These are phyloP conservation scores for Pseudopyrenochaeta lycopersici DNA, from an alignment of 2,329 filamentous ascomycete genomes.

Conservation along the genomic window DNA sequence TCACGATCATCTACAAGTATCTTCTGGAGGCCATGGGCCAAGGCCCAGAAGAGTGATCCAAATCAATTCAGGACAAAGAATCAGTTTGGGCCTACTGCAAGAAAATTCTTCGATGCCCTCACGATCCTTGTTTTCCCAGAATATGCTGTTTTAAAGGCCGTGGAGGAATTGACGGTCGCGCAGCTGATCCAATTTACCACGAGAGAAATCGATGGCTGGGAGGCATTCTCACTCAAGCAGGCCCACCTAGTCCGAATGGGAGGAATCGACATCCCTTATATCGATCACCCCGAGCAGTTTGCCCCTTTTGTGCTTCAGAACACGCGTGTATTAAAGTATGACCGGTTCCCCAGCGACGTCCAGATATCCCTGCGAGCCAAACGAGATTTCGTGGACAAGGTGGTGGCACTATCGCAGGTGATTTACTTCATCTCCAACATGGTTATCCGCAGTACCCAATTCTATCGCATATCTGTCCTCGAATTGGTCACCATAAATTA, in stretches of 20 bases:
- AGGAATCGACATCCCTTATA: background rate
- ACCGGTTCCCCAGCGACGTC: background rate
- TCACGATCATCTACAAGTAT: background rate
- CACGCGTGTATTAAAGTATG: background rate
- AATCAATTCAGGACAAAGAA: background rate
- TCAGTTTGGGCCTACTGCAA: background rate
- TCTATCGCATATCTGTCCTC: background rate
- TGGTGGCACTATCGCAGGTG: background rate
- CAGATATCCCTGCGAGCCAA: background rate
- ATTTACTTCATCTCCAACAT: background rate
- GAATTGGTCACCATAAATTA: background rate
- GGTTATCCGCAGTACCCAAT: background rate
- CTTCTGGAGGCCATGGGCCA: background rate
- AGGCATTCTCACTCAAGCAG: background rate
- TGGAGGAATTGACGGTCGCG: background rate
- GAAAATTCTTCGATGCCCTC: background rate
- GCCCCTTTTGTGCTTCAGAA: background rate
- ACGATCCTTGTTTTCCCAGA: background rate
- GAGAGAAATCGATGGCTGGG: background rate
- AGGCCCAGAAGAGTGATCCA: background rate
- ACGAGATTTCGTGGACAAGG: background rate
- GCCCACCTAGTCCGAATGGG: constrained; percentile 4
- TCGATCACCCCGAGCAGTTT: background rate
- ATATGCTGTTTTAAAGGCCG: background rate
- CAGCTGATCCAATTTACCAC: background rate